A percentile compares a stretch with the other conserved stretches of the same genome.
These are phyloP conservation scores for Candida xiaguanensis DNA, from an alignment of 805 yeast species.

Conservation along the genomic window DNA sequence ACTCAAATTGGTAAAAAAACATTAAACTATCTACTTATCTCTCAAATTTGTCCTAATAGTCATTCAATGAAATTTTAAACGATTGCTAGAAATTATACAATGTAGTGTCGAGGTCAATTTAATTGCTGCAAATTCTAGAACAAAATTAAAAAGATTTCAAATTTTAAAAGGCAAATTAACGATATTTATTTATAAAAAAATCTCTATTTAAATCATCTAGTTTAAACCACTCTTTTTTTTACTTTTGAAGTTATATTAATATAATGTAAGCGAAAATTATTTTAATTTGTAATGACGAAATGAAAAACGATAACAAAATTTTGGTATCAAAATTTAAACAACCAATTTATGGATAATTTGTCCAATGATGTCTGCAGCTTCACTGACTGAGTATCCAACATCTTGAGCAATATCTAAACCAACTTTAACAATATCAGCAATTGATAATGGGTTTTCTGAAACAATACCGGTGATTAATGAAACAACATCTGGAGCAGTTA, in stretches of 20 bases:
- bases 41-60: no score
- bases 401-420: conserved; percentile 1
- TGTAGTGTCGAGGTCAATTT: no score
- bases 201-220: conserved; percentile 1
- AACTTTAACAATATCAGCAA: conserved; percentile 1
- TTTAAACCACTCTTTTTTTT: background rate
- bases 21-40: no score
- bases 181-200: background rate
- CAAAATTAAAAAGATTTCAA: no score
- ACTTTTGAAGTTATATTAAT: background rate
- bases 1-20: no score
- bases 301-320: background rate
- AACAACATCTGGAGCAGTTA: conserved; percentile 4
- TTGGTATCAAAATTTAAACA: background rate
- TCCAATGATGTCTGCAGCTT: conserved; percentile 1
- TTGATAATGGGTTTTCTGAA: conserved; percentile 2
- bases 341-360: conserved; percentile 3
- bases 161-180: background rate
- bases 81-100: no score
- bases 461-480: background rate
- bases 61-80: no score
- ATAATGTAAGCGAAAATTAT: background rate
- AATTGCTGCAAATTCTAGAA: no score
- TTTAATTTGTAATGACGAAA: background rate
- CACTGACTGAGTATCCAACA: background rate